A percentile compares a stretch with the other conserved stretches of the same genome.
phyloP scores from a whole-genome alignment of 208 protist species.

The Acanthamoeba castellanii region DNA sequence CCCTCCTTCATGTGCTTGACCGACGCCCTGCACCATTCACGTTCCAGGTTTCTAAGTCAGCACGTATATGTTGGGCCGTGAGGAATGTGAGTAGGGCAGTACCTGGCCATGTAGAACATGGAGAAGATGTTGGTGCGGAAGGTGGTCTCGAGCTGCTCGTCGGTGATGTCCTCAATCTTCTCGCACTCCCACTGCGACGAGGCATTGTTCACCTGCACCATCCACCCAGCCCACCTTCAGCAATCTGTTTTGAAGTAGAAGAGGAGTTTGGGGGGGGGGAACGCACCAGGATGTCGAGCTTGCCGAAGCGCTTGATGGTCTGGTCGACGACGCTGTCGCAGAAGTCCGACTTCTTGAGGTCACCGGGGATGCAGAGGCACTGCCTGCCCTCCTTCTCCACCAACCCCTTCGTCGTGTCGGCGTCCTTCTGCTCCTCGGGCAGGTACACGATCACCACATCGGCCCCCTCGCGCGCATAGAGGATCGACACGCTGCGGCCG shows the following conservation, averaged over 20 bases:
- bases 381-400: constrained; percentile 82
- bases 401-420: constrained; percentile 79
- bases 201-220: constrained; percentile 83
- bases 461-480: constrained; percentile 84
- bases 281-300: constrained; percentile 72
- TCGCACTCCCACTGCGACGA: constrained; percentile 70
- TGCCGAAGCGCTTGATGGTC: constrained; percentile 75
- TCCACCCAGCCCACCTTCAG: neutral
- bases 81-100: neutral
- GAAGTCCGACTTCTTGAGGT: constrained; percentile 77
- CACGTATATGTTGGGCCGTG: no score
- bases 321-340: constrained; percentile 79
- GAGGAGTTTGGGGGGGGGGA: no score
- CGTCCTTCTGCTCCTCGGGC: constrained; percentile 78
- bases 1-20: constrained; percentile 77
- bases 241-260: neutral
- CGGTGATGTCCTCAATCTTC: constrained; percentile 79
- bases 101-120: constrained; percentile 83
- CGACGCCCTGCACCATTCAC: neutral
- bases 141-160: constrained; percentile 83
- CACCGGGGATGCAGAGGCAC: constrained; percentile 76
- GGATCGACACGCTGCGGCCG: constrained; percentile 81
- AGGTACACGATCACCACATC: constrained; percentile 85
- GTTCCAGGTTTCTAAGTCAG: no score
- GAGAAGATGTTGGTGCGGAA: constrained; percentile 86